Evolutionary conservation across 2,329 filamentous ascomycete genomes (phyloP).

Genomic region (Neopestalotiopsis sp.): DNA sequence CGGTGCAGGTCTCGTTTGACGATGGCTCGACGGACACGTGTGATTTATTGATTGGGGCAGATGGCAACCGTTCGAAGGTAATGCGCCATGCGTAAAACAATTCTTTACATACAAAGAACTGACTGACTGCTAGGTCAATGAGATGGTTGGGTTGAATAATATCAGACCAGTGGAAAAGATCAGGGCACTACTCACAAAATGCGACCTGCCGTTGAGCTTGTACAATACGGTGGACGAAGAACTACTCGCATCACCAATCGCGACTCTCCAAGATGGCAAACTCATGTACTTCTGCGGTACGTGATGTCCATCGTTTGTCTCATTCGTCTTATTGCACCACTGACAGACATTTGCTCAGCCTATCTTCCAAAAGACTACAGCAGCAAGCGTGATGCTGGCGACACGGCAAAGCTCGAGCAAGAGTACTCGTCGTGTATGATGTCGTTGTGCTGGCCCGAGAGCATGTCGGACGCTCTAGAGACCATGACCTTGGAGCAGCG

Average conservation of each 20-base stretch:
- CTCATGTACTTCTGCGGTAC: slow-evolving; percentile 14
- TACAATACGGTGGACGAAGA: slow-evolving; percentile 12
- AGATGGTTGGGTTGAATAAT: slow-evolving; percentile 8
- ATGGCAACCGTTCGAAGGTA: slow-evolving; percentile 22
- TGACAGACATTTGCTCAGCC: neutral
- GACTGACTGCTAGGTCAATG: neutral
- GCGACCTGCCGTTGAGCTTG: slow-evolving; percentile 3
- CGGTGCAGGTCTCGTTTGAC: slow-evolving; percentile 19
- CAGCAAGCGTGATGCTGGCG: neutral
- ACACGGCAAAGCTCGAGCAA: neutral
- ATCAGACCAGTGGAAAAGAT: neutral
- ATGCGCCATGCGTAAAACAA: neutral
- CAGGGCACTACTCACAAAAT: slow-evolving; percentile 7
- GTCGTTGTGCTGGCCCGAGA: slow-evolving; percentile 8
- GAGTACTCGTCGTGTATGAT: slow-evolving; percentile 6
- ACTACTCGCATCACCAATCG: slow-evolving; percentile 5
- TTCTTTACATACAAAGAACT: neutral
- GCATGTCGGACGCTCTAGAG: neutral
- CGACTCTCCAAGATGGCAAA: slow-evolving; percentile 10
- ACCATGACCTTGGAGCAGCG: slow-evolving; percentile 3
- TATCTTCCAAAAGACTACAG: slow-evolving; percentile 9
- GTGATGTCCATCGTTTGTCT: neutral
- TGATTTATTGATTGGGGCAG: slow-evolving; percentile 27
- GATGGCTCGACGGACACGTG: slow-evolving; percentile 25
- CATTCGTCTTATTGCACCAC: neutral